These are phyloP conservation scores for Moesziomyces sp. DNA, from an alignment of 1,284 basidiomycete species.

Conservation along the genomic window DNA sequence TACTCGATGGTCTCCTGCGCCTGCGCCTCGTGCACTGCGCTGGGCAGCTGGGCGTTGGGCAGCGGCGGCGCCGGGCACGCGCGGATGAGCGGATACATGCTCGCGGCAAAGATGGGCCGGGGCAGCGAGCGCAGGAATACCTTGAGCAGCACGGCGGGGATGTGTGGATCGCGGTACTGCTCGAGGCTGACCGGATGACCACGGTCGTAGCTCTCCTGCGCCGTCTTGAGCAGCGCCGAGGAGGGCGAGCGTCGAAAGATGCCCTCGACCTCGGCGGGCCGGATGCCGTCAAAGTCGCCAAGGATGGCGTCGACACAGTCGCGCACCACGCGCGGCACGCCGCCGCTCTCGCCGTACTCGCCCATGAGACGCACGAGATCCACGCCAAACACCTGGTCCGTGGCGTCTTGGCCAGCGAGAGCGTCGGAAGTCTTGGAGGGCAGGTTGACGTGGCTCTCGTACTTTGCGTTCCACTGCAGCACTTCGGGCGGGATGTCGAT, in stretches of 20 bases:
- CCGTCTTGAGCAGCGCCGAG: constrained; percentile 77
- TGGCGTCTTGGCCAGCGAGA: constrained; percentile 71
- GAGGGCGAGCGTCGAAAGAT: constrained; percentile 82
- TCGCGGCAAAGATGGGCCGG: constrained; percentile 78
- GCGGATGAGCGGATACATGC: constrained; percentile 75
- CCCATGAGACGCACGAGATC: constrained; percentile 84
- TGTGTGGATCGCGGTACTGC: constrained; percentile 79
- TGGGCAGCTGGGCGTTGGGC: not conserved
- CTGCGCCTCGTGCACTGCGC: constrained; percentile 33
- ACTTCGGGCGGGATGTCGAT: constrained; percentile 84
- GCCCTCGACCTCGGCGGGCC: constrained; percentile 78
- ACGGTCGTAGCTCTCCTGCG: constrained; percentile 82
- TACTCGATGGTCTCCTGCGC: constrained; percentile 71
- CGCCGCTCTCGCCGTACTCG: constrained; percentile 78
- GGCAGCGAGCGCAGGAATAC: constrained; percentile 83
- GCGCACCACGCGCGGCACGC: constrained; percentile 79
- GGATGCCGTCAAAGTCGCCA: constrained; percentile 58
- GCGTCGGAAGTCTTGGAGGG: constrained; percentile 2
- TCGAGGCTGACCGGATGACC: constrained; percentile 81
- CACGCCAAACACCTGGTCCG: constrained; percentile 80
- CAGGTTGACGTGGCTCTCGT: constrained; percentile 28
- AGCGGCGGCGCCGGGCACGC: constrained; percentile 73
- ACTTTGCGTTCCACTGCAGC: constrained; percentile 72
- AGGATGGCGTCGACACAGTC: constrained; percentile 78
- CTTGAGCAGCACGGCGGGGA: constrained; percentile 85